phyloP scores from a whole-genome alignment of 768 basidiomycete genomes.

The Amanita exitialis region DNA sequence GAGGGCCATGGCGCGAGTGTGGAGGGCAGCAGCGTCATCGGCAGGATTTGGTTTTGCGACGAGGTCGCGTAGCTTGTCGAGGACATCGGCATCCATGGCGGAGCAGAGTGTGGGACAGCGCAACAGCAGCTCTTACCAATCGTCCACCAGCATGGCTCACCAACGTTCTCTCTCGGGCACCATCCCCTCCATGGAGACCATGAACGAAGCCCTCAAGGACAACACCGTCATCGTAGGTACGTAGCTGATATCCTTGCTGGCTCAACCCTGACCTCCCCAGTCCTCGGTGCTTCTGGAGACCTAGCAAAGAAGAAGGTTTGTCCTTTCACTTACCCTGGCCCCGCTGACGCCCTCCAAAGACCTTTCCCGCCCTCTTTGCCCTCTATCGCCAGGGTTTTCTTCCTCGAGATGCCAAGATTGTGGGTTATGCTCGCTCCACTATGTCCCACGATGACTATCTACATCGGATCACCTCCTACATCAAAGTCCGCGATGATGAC shows the following conservation, averaged over 20 bases:
- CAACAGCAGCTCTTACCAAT: slow-evolving; percentile 9
- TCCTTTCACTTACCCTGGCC: neutral
- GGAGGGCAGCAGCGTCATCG: slow-evolving; percentile 40
- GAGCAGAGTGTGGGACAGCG: neutral
- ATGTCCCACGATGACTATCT: slow-evolving; percentile 82
- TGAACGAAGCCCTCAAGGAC: slow-evolving; percentile 64
- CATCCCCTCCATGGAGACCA: slow-evolving; percentile 83
- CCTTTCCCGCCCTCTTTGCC: slow-evolving; percentile 90
- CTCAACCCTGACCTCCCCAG: slow-evolving; percentile 27
- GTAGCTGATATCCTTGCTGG: slow-evolving; percentile 17
- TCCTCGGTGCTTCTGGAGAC: slow-evolving; percentile 94
- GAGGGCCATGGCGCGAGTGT: slow-evolving; percentile 64
- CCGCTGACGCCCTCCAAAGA: slow-evolving; percentile 37
- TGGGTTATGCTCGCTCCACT: slow-evolving; percentile 95
- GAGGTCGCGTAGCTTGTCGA: slow-evolving; percentile 56
- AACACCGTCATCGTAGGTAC: slow-evolving; percentile 85
- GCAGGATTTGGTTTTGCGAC: slow-evolving; percentile 33
- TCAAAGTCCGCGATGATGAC: slow-evolving; percentile 69
- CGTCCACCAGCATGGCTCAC: slow-evolving; percentile 26
- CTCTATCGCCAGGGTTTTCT: slow-evolving; percentile 76
- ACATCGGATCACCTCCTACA: slow-evolving; percentile 74
- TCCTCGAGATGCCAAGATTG: slow-evolving; percentile 77
- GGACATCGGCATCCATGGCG: slow-evolving; percentile 30
- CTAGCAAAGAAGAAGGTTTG: slow-evolving; percentile 95
- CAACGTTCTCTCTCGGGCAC: slow-evolving; percentile 63